Evolutionary conservation across 2,329 filamentous ascomycete species (phyloP), one percentile per base, ranked within the genome.

Genomic region (Leptographium lundbergii): DNA sequence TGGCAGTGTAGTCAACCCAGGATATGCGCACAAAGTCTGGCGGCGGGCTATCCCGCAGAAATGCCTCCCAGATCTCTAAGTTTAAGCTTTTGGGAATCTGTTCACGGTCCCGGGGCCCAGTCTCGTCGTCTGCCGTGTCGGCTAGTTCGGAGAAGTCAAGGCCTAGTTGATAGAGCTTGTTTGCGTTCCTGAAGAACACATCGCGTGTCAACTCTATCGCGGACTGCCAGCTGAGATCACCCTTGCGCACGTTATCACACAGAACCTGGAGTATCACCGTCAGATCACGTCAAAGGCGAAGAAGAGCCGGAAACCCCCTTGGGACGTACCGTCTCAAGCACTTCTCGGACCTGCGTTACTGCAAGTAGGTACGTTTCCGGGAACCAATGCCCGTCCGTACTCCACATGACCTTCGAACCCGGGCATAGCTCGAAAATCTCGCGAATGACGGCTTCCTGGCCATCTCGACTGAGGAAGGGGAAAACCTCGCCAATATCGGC

Each of bases 401-500:
- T 90, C 82, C 87, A 92, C 0, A 92, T 58, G 0, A 94, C 76
- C 72, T 92, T 92, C 57, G 81, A 84, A 58, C 81, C 82, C 0
- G 89, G 89, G 25, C 84, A 86, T 4, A 92, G 70, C 69, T 95
- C 89, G 10, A 95, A 71, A 1, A 88, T 82, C 67, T 94, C 81
- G 52, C 84, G 81, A 14, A 95, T 64, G 1, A 90, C 80, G 0
- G 76, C 75, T 64, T 87, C 84, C 68, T 95, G 88, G 0, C 88
- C 90, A 60, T 89, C 83, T 55, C 86, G 80, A 63, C 86, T 91
- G 45, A 94, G 71, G 71, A 85, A 85, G 0, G 89, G 89, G 61
- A 94, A 95, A 0, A 94, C 85, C 67, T 91, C 86, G 1, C 90
- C 89, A 58, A 95, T 82, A 67, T 95, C 90, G 14, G 89, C 81